phyloP scores from a whole-genome alignment of 139 green algal genomes.

The Tetradesmus obliquus region DNA sequence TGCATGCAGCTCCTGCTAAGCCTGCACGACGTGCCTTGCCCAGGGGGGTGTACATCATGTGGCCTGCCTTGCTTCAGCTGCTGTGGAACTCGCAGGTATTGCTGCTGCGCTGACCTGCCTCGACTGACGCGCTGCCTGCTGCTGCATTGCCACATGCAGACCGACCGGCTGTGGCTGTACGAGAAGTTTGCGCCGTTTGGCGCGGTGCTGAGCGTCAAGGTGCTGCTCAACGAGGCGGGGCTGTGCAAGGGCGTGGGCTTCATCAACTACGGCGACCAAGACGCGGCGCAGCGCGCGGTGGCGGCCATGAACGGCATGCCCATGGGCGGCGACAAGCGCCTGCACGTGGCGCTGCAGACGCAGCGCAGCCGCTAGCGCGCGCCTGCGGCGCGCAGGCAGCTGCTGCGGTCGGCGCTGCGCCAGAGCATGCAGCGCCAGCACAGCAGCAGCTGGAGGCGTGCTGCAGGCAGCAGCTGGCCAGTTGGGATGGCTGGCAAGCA shows the following conservation, averaged over 20 bases:
- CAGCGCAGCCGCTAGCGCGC: not conserved
- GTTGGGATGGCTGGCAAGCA: not conserved
- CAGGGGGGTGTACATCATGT: too few species aligned
- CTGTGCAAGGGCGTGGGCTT: slow-evolving; percentile 67
- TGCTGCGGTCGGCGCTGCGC: too few species aligned
- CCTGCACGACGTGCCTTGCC: not conserved
- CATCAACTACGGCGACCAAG: slow-evolving; percentile 69
- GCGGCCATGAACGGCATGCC: slow-evolving; percentile 61
- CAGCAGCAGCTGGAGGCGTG: too few species aligned
- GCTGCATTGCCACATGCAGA: slow-evolving; percentile 13
- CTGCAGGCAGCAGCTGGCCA: not conserved
- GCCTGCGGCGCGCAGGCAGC: not conserved
- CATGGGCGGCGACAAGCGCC: slow-evolving; percentile 48
- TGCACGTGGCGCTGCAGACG: slow-evolving; percentile 69
- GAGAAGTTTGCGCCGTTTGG: slow-evolving; percentile 81
- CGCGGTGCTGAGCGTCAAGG: slow-evolving; percentile 67
- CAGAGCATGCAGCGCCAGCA: too few species aligned
- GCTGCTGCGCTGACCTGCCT: not conserved
- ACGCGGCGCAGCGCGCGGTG: slow-evolving; percentile 56
- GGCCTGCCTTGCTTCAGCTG: too few species aligned
- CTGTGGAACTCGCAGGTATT: too few species aligned
- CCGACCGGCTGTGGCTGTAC: slow-evolving; percentile 81
- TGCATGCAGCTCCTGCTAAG: not conserved
- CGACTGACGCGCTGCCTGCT: not conserved
- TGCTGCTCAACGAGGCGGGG: slow-evolving; percentile 42